A percentile compares a stretch with the other conserved stretches of the same genome.
Evolutionary conservation across 306 rosid species (phyloP).

Genomic region (Bauhinia variegata): DNA sequence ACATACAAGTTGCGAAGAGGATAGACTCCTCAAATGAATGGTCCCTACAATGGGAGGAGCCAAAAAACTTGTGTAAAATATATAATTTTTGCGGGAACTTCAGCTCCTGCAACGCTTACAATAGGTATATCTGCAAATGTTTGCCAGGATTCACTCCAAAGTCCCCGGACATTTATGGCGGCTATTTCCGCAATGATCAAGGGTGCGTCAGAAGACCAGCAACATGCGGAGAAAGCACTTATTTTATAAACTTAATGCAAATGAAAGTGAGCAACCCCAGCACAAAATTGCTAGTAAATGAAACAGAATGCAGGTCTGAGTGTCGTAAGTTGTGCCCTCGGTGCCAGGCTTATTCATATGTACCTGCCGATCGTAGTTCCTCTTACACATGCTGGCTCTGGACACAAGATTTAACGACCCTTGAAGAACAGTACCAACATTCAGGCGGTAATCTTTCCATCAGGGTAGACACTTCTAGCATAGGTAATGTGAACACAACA

Average conservation of each 20-base stretch:
- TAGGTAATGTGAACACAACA: too few species aligned
- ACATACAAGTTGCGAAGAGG: not conserved
- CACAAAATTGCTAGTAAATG: fast-evolving
- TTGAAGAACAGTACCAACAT: constrained; percentile 22
- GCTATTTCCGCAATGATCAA: not conserved
- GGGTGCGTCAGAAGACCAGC: constrained; percentile 36
- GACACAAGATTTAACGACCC: constrained; percentile 11
- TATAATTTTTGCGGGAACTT: constrained; percentile 42
- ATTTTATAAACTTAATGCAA: constrained; percentile 34
- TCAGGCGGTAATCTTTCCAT: not conserved
- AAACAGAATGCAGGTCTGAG: constrained; percentile 16
- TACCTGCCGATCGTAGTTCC: not conserved
- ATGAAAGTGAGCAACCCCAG: not conserved
- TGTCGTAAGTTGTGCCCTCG: constrained; percentile 4
- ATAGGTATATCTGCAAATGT: constrained; percentile 33
- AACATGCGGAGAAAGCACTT: not conserved
- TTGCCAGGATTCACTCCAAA: constrained; percentile 45
- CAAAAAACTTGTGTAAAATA: constrained; percentile 24
- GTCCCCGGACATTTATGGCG: not conserved
- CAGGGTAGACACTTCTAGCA: constrained; percentile 26
- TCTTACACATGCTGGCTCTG: constrained; percentile 24
- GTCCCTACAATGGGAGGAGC: not conserved
- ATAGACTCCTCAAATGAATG: not conserved
- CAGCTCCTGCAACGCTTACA: constrained; percentile 31
- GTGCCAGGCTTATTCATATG: constrained; percentile 53